Base-by-base conservation (phyloP, 1,284 basidiomycete species). In the Mycena sp. region DNA sequence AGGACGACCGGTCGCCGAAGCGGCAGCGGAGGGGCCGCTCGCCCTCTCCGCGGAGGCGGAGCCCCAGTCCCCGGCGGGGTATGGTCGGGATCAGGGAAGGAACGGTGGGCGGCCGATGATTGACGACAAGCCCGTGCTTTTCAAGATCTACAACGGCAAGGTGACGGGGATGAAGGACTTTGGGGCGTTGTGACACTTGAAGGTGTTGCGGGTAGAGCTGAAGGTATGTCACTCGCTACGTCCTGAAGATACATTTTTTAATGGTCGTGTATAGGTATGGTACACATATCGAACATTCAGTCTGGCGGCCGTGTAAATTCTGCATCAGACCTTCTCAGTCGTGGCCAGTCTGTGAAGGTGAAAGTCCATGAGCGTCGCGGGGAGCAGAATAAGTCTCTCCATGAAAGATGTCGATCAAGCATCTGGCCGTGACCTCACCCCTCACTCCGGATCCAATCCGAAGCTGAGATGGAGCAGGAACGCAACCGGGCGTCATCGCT, bases 371-470 rank as follows among this genome's bases (percentile, higher is more conserved):
- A 95, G 94, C 50, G 84, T 96, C 21, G 93, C 94, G 0, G 95
- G 94, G 4, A 87, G 68, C 67, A 88, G 95, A 54, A 79, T 95
- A 52, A 87, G 92, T 12, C 84, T 99, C 17, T 98, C 96, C 23
- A 98, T 99, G 92, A 98, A 97, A 74, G 97, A 99, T 73, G 98
- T 96, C 32, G 96, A 99, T 76, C 98, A 99, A 77, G 77, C 76
- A 5, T 92, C 92, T 1, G 98, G 96, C 4, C 88, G 87, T 35
- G 98, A 99, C 76, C 84, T 99, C 48, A 93, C 93, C 0, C 97
- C 97, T 1, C 95, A 99, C 83, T 99, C 21, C 90, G 94, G 53
- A 94, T 98, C 80, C 95, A 94, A 77, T 93, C 93, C 6, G 93
- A 96, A 74, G 94, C 94, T 26, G 97, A 99, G 76, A 81, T 95